Evolutionary conservation across 768 basidiomycete species (phyloP), one percentile per base, ranked within the genome.

Genomic region (Pleurotus pulmonarius): DNA sequence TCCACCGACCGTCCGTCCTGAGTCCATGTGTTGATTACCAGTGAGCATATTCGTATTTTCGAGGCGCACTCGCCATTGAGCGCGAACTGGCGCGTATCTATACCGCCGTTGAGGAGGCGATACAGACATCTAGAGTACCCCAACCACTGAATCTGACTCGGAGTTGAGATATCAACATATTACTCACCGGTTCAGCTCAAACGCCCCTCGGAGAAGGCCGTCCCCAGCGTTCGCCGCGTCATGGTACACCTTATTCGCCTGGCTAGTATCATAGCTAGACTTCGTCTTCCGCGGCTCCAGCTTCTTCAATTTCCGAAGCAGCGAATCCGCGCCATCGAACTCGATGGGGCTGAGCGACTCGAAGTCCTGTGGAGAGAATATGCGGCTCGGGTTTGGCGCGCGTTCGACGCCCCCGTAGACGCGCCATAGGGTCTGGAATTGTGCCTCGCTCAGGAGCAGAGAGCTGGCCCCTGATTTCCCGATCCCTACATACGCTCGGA

Each of bases 261-360:
- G 51, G 22, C 51, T 53, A 5, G 51, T 53, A n/a, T 53, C 51
- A 3, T 53, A 53, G 16, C n/a, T n/a, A 12, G 7, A 16, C 18
- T 41, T 41, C 15, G 38, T 41, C 51, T 53, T 53, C 25, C 41
- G 39, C 20, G 51, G 39, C 5, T n/a, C n/a, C 20, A 53, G 6
- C 37, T 37, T 16, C 13, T 11, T 11, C 18, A 53, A n/a, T 18
- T 53, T 53, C 20, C 39, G 37, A 8, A 8, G 34, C 15, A 53
- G 20, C 18, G 39, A 15, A 5, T 53, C 51, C 1, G 51, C 37
- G 13, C 13, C 16, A 18, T 41, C 22, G 24, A 53, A 53, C 15
- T n/a, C 15, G 37, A 53, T 15, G n/a, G 51, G 51, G 51, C 51
- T 53, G 16, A 53, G n/a, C 5, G 51, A 53, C 37, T 53, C 51